Percentiles rank a stretch among this genome's conserved stretches.
phyloP scores from a whole-genome alignment of 257 asterid species.

The Datura wrightii region DNA sequence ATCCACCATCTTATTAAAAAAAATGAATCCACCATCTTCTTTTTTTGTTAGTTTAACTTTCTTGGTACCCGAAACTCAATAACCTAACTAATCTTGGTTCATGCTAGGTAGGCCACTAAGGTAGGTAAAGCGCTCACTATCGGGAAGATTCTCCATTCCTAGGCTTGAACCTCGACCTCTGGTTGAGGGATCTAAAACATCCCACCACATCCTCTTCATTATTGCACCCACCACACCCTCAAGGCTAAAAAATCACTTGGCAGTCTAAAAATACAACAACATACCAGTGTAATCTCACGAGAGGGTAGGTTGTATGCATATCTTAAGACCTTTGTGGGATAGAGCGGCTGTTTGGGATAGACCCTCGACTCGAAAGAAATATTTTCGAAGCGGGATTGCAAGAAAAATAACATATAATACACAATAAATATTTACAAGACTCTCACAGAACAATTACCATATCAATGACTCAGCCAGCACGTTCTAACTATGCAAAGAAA shows the following conservation, averaged over 20 bases:
- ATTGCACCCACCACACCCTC: constrained; percentile 1
- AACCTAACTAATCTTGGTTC: not conserved
- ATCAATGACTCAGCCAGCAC: not conserved
- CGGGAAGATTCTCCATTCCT: not conserved
- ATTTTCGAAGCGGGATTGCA: no score
- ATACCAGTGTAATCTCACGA: no score
- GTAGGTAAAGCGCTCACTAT: not conserved
- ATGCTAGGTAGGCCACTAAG: not conserved
- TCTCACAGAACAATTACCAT: not conserved
- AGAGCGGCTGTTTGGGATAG: no score
- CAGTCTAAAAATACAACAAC: not conserved
- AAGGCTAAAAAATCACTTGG: not conserved
- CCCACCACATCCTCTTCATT: not conserved
- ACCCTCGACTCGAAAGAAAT: no score
- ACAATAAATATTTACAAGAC: not conserved
- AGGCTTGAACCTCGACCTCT: not conserved
- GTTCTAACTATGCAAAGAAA: not conserved
- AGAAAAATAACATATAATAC: no score
- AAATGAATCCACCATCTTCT: no score
- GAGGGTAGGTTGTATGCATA: no score
- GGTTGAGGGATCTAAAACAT: not conserved
- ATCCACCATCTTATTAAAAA: not conserved
- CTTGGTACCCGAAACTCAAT: not conserved
- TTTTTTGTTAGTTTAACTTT: not conserved
- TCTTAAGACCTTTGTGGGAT: no score